A percentile compares a stretch with the other conserved stretches of the same genome.
Conservation (phyloP, 1,284 basidiomycete species). For the Puccinia hordei region DNA sequence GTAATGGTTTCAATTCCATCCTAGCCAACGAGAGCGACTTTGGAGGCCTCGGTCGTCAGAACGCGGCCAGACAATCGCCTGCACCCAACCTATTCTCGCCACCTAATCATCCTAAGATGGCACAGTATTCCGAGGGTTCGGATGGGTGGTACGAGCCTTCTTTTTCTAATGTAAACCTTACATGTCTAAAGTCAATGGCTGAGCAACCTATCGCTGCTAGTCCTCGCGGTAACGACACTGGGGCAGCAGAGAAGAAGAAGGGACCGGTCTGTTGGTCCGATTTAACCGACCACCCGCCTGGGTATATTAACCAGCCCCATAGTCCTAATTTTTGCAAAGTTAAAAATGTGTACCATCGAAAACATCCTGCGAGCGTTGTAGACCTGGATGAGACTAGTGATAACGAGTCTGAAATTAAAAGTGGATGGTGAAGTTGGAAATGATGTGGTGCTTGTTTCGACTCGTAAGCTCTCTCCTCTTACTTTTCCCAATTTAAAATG, state of each 20-base stretch:
- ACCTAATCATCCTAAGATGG: neutral
- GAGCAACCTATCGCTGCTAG: neutral
- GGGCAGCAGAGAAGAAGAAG: neutral
- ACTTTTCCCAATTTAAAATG: too few species aligned
- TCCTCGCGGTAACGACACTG: neutral
- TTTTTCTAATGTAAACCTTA: neutral
- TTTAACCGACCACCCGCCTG: neutral
- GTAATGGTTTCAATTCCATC: too few species aligned
- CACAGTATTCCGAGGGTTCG: neutral
- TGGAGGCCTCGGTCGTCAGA: neutral
- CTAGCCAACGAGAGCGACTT: neutral
- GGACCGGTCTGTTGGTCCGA: conserved; percentile 9
- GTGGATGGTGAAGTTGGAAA: too few species aligned
- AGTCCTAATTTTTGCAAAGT: too few species aligned
- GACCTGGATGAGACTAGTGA: too few species aligned
- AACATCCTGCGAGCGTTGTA: too few species aligned
- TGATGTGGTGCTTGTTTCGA: too few species aligned
- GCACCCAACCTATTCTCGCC: neutral
- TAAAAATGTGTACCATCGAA: too few species aligned
- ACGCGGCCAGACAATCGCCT: neutral
- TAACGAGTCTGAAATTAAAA: too few species aligned
- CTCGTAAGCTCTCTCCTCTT: too few species aligned
- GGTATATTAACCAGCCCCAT: too few species aligned
- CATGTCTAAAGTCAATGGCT: neutral
- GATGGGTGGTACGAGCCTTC: neutral